Conservation (phyloP, 2,329 filamentous ascomycete genomes). For the Capronia epimyces region DNA sequence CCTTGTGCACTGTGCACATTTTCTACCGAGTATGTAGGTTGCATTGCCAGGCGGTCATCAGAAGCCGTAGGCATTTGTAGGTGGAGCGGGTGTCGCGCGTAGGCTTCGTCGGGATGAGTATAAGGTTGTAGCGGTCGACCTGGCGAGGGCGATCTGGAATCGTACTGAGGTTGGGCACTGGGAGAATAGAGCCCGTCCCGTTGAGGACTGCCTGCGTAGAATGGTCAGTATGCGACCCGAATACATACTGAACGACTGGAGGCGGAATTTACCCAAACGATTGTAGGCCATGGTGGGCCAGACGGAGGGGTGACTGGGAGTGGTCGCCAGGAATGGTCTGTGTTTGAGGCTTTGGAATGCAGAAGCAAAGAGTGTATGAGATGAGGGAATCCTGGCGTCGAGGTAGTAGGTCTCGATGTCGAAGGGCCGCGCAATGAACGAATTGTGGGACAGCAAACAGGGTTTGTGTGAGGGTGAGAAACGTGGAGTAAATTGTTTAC, state of each 20-base stretch:
- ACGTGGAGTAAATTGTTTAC: conserved; percentile 4
- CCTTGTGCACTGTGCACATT: conserved; percentile 60
- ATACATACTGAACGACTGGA: not conserved
- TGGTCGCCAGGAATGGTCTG: conserved; percentile 15
- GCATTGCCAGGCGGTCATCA: conserved; percentile 71
- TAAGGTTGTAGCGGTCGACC: conserved; percentile 70
- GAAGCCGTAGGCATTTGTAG: conserved; percentile 64
- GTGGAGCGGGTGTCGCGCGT: conserved; percentile 38
- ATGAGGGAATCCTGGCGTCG: not conserved
- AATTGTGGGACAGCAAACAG: not conserved
- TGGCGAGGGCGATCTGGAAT: conserved; percentile 65
- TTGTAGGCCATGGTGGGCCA: conserved; percentile 61
- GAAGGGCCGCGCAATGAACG: not conserved
- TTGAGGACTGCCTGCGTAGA: conserved; percentile 30
- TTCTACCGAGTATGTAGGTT: conserved; percentile 74
- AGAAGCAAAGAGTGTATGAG: conserved; percentile 2
- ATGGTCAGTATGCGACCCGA: conserved; percentile 16
- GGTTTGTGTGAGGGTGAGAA: not conserved
- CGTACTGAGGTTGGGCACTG: conserved; percentile 51
- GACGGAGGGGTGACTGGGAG: not conserved
- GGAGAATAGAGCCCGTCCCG: conserved; percentile 40
- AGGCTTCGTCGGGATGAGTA: conserved; percentile 66
- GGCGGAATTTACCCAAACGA: conserved; percentile 58
- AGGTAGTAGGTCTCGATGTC: not conserved
- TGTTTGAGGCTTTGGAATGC: conserved; percentile 17